phyloP scores from a whole-genome alignment of 805 yeast genomes.

The Metschnikowia picachoensis region DNA sequence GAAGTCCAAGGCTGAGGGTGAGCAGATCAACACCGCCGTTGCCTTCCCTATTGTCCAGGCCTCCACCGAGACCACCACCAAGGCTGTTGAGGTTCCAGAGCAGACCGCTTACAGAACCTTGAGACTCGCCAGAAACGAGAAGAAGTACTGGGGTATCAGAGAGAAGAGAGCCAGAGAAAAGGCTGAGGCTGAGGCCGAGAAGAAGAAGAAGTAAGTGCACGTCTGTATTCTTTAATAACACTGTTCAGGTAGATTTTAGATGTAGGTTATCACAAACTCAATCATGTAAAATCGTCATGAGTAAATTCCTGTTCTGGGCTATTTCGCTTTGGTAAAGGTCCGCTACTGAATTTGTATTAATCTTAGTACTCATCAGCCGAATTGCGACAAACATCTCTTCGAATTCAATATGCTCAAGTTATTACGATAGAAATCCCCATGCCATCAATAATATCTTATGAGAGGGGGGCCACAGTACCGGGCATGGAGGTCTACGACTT shows the following conservation, averaged over 20 bases:
- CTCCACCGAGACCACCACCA: slow-evolving; percentile 68
- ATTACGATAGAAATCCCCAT: no score
- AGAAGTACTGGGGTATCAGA: slow-evolving; percentile 92
- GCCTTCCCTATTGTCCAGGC: slow-evolving; percentile 91
- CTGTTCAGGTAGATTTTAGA: slow-evolving; percentile 9
- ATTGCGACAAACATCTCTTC: no score
- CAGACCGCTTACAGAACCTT: slow-evolving; percentile 86
- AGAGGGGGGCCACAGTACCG: no score
- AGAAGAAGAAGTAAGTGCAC: slow-evolving; percentile 77
- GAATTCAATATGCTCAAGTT: no score
- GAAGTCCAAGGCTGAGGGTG: slow-evolving; percentile 73
- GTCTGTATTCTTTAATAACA: slow-evolving; percentile 16
- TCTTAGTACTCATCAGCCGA: no score
- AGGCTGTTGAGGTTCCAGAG: slow-evolving; percentile 79
- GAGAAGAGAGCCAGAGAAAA: slow-evolving; percentile 95
- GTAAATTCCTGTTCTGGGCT: no score
- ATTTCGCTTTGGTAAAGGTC: no score
- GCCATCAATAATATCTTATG: no score
- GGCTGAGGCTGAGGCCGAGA: slow-evolving; percentile 99
- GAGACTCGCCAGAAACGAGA: slow-evolving; percentile 91
- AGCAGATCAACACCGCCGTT: slow-evolving; percentile 68
- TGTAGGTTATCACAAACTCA: no score
- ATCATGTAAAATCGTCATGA: no score
- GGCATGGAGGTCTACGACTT: no score
- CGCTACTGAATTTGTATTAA: no score